phyloP scores from a whole-genome alignment of 805 yeast species.

The Zygosaccharomyces lentus region DNA sequence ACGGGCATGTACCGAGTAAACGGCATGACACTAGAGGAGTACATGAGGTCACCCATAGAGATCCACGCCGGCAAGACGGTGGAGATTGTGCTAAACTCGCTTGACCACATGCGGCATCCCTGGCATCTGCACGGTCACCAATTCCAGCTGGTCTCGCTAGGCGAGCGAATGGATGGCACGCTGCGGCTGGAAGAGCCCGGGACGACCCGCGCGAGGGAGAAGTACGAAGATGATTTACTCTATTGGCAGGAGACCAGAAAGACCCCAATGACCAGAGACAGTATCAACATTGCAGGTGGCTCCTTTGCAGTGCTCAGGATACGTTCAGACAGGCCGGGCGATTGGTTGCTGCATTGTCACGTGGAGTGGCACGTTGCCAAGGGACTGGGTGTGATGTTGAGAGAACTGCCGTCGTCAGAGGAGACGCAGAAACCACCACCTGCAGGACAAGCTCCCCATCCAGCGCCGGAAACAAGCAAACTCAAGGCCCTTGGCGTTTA shows the following conservation, averaged over 20 bases:
- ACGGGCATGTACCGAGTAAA: constrained; percentile 48
- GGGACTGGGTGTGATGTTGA: constrained; percentile 50
- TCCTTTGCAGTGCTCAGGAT: constrained; percentile 57
- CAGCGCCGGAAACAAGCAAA: constrained; percentile 1
- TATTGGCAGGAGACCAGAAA: constrained; percentile 33
- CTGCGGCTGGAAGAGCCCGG: constrained; percentile 35
- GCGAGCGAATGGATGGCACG: constrained; percentile 41
- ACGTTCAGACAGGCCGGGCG: constrained; percentile 64
- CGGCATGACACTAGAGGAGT: constrained; percentile 54
- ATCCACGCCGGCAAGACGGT: constrained; percentile 46
- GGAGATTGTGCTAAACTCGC: constrained; percentile 61
- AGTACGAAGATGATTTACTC: constrained; percentile 20
- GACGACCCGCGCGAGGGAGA: constrained; percentile 41
- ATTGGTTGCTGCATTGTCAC: constrained; percentile 80
- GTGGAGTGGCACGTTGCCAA: constrained; percentile 68
- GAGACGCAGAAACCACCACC: background rate
- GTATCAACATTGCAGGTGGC: constrained; percentile 54
- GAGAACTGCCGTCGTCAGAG: constrained; percentile 1
- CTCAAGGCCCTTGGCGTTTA: constrained; percentile 19
- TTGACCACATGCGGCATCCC: constrained; percentile 64
- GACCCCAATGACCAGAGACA: constrained; percentile 57
- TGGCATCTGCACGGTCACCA: constrained; percentile 61
- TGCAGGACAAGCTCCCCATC: background rate
- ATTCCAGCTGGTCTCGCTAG: constrained; percentile 49
- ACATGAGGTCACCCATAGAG: constrained; percentile 46